phyloP scores from a whole-genome alignment of 2,329 filamentous ascomycete genomes.

The Colletotrichum tropicale region DNA sequence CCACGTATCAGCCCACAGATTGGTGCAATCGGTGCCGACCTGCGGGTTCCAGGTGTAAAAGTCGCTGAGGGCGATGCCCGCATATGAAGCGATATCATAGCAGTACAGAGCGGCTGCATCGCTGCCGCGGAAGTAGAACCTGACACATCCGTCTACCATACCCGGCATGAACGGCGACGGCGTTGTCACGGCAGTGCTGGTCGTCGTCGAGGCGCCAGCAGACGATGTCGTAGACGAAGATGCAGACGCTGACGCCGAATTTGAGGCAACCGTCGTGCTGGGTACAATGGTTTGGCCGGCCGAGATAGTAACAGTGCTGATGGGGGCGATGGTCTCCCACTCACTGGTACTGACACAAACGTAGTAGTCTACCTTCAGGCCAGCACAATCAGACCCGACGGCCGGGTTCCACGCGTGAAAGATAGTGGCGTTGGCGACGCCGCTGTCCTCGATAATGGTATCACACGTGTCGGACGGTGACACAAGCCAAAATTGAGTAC shows the following conservation, averaged over 20 bases:
- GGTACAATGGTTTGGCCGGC: neutral
- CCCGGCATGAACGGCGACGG: neutral
- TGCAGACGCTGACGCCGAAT: neutral
- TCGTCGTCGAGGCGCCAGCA: neutral
- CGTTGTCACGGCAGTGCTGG: neutral
- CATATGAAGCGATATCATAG: neutral
- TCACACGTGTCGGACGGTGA: neutral
- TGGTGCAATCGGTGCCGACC: neutral
- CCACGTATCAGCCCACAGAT: neutral
- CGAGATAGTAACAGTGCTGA: neutral
- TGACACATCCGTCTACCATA: neutral
- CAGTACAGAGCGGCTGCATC: neutral
- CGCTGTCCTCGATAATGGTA: neutral
- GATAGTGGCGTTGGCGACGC: neutral
- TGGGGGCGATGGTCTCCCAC: neutral
- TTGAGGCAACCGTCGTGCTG: neutral
- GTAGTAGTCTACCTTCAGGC: neutral
- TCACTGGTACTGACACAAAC: neutral
- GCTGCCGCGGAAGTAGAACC: neutral
- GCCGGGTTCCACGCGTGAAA: neutral
- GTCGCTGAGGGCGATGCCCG: slow-evolving; percentile 10
- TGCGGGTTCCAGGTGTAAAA: slow-evolving; percentile 6
- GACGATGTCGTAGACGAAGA: neutral
- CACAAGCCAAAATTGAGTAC: slow-evolving; percentile 15
- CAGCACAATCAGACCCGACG: neutral